Base-by-base conservation (phyloP, 2,329 filamentous ascomycete species). In the Fusarium aywerte region DNA sequence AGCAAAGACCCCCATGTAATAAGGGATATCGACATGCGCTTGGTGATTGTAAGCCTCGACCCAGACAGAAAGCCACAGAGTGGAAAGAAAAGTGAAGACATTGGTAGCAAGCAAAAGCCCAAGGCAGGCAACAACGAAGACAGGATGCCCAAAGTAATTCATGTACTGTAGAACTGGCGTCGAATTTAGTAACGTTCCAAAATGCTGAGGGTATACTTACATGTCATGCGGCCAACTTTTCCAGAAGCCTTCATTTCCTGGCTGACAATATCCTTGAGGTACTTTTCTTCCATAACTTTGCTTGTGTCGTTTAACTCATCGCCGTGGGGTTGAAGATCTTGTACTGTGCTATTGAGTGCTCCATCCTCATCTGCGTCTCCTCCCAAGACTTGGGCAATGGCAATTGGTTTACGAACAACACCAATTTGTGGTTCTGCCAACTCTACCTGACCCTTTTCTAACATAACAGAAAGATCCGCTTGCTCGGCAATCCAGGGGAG, bases 1-100 rank as follows among this genome's bases (percentile, higher is more conserved):
- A 1, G 82, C 80, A 57, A 85, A 88, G 13, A 88, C 80, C 3
- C 81, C 81, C 55, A 88, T 77, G 63, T 87, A 88, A 68, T 82
- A 87, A 27, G 76, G 78, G 36, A 83, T 76, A 39, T 83, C 76
- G 29, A 82, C 76, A 16, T 81, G 78, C 9, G 79, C 77, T 8
- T 80, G 74, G n/a, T 78, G 75, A 29, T 76, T 77, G 58, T 83
- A 83, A 2, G 83, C 83, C n/a, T 84, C 82, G 1, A 85, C 83
- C 84, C 84, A 86, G 27, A 84, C 74, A 0, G 83, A 82, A 29
- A 86, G 76, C 83, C 84, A 86, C 31, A 83, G 73, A 6, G 78
- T 79, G 4, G 80, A 79, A 7, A 76, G 77, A 45, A 85, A 79
- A 39, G 78, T 79, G 25, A 78, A 78, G 7, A 79, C 73, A 36